These are phyloP conservation scores for Lanmaoa pseudosensibilis DNA, from an alignment of 768 basidiomycete genomes.

Conservation along the genomic window DNA sequence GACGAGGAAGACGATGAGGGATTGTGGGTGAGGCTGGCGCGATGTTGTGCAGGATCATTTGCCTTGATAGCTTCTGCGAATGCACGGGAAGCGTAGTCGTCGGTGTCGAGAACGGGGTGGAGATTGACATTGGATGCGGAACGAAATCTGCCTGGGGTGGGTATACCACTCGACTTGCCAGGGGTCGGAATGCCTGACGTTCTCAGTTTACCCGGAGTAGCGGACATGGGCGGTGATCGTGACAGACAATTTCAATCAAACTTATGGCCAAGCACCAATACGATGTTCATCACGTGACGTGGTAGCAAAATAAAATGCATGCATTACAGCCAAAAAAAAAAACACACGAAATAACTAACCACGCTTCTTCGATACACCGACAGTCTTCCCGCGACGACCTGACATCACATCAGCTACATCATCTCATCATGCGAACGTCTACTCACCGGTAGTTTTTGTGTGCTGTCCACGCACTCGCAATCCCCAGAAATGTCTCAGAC, in stretches of 20 bases:
- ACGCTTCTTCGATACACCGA: conserved; percentile 94
- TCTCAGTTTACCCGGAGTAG: conserved; percentile 45
- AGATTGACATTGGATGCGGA: conserved; percentile 56
- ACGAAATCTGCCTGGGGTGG: conserved; percentile 70
- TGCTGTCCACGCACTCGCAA: conserved; percentile 97
- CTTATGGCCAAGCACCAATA: too few species aligned
- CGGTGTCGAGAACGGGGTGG: conserved; percentile 35
- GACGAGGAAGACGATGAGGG: conserved; percentile 47
- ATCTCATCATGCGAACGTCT: neutral
- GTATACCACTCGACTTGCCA: conserved; percentile 51
- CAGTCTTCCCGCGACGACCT: conserved; percentile 96
- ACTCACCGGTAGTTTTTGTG: conserved; percentile 95
- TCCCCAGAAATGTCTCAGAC: conserved; percentile 91
- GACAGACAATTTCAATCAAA: neutral
- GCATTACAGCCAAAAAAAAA: too few species aligned
- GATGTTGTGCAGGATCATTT: conserved; percentile 77
- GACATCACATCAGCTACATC: conserved; percentile 3
- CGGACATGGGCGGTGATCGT: conserved; percentile 35
- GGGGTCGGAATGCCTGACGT: conserved; percentile 48
- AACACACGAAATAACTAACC: conserved; percentile 42
- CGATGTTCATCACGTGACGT: conserved; percentile 22
- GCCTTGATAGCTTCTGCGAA: conserved; percentile 78
- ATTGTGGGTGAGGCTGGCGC: conserved; percentile 41
- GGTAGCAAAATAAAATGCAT: neutral
- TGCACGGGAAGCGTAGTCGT: conserved; percentile 68